Base-by-base conservation (phyloP, 108 stramenopile genomes). In the Conticribra weissflogii region DNA sequence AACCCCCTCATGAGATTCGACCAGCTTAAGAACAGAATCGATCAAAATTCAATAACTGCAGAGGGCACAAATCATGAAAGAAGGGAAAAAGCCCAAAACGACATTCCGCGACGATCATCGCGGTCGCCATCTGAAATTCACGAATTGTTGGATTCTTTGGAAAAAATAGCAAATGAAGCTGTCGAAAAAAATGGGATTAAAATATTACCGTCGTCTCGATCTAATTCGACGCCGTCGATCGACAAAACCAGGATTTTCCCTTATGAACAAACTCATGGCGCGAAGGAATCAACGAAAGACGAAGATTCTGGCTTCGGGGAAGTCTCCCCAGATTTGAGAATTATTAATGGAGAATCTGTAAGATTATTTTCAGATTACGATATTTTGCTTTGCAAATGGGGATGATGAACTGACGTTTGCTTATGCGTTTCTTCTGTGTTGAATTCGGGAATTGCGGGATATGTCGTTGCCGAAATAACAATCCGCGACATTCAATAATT, bases 281-380 rank as follows among this genome's bases (percentile, higher is more conserved):
- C n/a, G n/a, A n/a, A n/a, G n/a, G n/a, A 45, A 14, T 45, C 16
- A 16, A 45, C 9, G 9, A 45, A 45, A 14, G 44, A 45, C 16
- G 16, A 45, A 45, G 44, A 16, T 14, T 14, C 9, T 45, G 44
- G 44, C 14, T 14, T 16, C 16, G 3, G 3, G 30, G 23, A 25
- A 1, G 62, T 50, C 1, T 9, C 18, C 29, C 62, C 62, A 28
- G 68, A 69, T 32, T 46, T 59, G 30, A 44, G 68, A 69, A 69
- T 69, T 34, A 69, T 69, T 17, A 69, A 69, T 17, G 68, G 68
- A 18, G 29, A 29, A 4, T 59, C 68, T 7, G 68, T 63, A 30
- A 63, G 59, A 46, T 61, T 32, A 23, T n/a, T n/a, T 23, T 23
- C 47, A 3, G 2, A n/a, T 1, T 48, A 3, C 3, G 2, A 3